Conservation (phyloP, 345 rosid genomes). For the Hypericum perforatum region DNA sequence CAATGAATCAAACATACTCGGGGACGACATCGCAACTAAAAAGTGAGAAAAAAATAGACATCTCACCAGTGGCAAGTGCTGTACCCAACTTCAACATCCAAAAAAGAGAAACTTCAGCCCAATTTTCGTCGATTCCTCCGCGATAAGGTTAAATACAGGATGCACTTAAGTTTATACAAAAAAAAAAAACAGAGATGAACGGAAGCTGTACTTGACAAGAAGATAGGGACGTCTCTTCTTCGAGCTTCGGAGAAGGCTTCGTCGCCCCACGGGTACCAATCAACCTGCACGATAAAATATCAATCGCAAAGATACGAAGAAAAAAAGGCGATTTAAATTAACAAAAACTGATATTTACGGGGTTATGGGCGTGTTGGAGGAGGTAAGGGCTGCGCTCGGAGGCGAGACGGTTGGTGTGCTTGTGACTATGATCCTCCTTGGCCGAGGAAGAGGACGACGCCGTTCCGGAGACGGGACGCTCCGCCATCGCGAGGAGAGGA, state of each 20-base stretch:
- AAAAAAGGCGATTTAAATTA: neutral
- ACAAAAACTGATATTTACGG: slow-evolving; percentile 24
- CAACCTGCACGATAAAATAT: slow-evolving; percentile 35
- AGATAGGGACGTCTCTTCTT: slow-evolving; percentile 81
- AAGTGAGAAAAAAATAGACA: neutral
- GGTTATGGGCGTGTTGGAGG: slow-evolving; percentile 88
- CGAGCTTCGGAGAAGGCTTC: slow-evolving; percentile 84
- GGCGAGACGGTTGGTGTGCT: slow-evolving; percentile 57
- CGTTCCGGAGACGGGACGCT: slow-evolving; percentile 6
- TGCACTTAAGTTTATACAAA: neutral
- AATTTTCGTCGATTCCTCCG: neutral
- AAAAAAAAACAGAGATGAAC: slow-evolving; percentile 5
- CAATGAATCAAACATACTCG: neutral
- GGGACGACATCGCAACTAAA: too few relatives aligned
- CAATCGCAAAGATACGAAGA: too few relatives aligned
- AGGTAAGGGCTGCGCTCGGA: slow-evolving; percentile 84
- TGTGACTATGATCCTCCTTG: slow-evolving; percentile 10
- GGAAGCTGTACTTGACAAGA: slow-evolving; percentile 59
- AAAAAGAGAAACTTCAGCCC: too few relatives aligned
- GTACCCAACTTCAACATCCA: slow-evolving; percentile 67
- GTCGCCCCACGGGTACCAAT: slow-evolving; percentile 93
- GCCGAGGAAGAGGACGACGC: slow-evolving; percentile 10
- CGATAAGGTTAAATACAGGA: neutral
- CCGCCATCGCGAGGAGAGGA: slow-evolving; percentile 12
- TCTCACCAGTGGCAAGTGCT: slow-evolving; percentile 98